Conservation (phyloP, 768 basidiomycete species). For the Mycena polygramma region DNA sequence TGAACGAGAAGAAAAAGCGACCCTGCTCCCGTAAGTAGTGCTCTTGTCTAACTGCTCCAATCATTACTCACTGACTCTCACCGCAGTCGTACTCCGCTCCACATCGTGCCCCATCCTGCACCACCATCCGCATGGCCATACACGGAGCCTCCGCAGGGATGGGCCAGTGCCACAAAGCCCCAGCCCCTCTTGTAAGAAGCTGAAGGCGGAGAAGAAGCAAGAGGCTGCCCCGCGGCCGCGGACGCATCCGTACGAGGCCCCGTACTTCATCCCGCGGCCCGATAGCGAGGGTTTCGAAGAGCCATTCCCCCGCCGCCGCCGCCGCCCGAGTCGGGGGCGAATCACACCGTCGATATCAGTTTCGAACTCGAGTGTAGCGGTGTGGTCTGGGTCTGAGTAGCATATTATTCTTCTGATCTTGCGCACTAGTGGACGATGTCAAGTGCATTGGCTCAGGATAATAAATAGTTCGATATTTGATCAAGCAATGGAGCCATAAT, state of each 20-base stretch:
- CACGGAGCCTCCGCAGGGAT: not conserved
- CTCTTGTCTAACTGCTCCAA: not conserved
- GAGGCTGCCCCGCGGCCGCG: slow-evolving; percentile 23
- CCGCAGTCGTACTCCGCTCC: slow-evolving; percentile 25
- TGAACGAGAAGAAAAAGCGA: not conserved
- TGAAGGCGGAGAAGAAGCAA: slow-evolving; percentile 2
- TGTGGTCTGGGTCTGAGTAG: no score
- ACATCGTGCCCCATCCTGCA: slow-evolving; percentile 32
- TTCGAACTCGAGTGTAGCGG: not conserved
- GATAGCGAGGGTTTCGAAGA: slow-evolving; percentile 30
- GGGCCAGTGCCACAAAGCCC: no score
- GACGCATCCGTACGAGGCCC: slow-evolving; percentile 37
- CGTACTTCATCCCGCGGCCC: slow-evolving; percentile 36
- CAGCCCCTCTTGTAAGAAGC: not conserved
- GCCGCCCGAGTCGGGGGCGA: slow-evolving; percentile 27
- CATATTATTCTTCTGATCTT: no score
- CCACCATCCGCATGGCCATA: slow-evolving; percentile 16
- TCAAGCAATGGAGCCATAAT: no score
- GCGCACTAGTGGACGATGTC: no score
- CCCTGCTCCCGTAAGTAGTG: slow-evolving; percentile 27
- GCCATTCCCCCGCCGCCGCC: slow-evolving; percentile 12
- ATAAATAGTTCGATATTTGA: no score
- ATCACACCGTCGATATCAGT: slow-evolving; percentile 9
- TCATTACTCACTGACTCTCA: not conserved
- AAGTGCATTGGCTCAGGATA: no score